Evolutionary conservation across 345 rosid species (phyloP).

Genomic region (Dovyalis caffra): DNA sequence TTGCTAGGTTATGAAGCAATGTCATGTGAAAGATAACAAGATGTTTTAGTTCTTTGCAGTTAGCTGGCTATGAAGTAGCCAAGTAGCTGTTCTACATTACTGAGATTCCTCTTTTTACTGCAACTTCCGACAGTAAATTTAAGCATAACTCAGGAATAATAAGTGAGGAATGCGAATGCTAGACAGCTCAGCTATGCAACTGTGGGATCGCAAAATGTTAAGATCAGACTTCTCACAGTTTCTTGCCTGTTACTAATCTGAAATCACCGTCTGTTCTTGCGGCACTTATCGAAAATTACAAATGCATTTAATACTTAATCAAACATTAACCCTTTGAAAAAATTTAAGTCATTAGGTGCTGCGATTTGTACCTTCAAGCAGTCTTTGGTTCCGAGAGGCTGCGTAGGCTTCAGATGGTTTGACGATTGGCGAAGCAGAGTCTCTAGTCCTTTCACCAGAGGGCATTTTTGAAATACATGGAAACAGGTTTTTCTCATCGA

Average conservation of each 20-base stretch:
- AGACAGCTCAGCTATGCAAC: too few relatives aligned
- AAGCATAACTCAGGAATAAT: not conserved
- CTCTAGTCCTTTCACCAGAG: conserved; percentile 22
- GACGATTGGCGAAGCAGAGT: conserved; percentile 34
- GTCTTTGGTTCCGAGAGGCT: conserved; percentile 32
- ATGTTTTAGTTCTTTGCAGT: not conserved
- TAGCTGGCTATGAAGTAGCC: not conserved
- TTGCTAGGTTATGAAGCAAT: not conserved
- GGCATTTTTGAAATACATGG: conserved; percentile 36
- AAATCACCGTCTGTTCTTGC: not conserved
- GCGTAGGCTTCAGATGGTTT: conserved; percentile 25
- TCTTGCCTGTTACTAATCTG: not conserved
- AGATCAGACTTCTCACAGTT: not conserved
- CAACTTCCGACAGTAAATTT: not conserved
- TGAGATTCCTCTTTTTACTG: not conserved
- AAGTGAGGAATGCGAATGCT: too few relatives aligned
- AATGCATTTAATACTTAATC: not conserved
- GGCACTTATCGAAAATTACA: not conserved
- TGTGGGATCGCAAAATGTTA: not conserved
- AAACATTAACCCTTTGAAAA: not conserved
- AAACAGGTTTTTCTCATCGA: conserved; percentile 45
- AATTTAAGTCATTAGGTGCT: not conserved
- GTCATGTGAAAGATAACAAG: not conserved
- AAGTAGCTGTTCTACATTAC: not conserved
- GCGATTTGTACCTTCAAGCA: conserved; percentile 30